phyloP scores from a whole-genome alignment of 1,139 yeast genomes.

The Yamadazyma diospyri region DNA sequence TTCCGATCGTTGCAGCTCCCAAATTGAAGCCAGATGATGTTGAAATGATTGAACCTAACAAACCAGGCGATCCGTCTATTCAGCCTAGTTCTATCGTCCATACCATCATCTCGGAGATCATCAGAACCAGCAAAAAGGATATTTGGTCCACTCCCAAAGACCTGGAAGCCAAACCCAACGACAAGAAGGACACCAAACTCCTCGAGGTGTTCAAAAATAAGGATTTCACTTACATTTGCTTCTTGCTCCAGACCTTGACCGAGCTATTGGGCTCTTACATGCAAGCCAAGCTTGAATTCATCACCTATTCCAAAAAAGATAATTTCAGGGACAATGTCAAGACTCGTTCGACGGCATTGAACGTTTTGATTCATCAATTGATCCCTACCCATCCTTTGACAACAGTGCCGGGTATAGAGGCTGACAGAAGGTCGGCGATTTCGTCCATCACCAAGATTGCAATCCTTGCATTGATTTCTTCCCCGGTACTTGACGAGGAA shows the following conservation, averaged over 20 bases:
- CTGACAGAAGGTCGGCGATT: slow-evolving; percentile 41
- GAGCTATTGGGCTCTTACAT: slow-evolving; percentile 79
- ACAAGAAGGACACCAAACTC: slow-evolving; percentile 19
- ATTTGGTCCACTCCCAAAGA: slow-evolving; percentile 39
- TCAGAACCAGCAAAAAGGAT: slow-evolving; percentile 51
- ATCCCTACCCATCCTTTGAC: slow-evolving; percentile 50
- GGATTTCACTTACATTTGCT: slow-evolving; percentile 63
- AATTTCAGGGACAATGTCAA: slow-evolving; percentile 25
- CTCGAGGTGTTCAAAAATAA: slow-evolving; percentile 35
- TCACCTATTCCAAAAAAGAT: slow-evolving; percentile 67
- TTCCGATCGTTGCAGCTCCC: slow-evolving; percentile 17
- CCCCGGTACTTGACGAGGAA: slow-evolving; percentile 39
- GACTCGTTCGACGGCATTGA: slow-evolving; percentile 75
- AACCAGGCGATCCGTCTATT: slow-evolving; percentile 13
- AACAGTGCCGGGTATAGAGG: slow-evolving; percentile 26
- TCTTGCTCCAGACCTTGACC: slow-evolving; percentile 61
- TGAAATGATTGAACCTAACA: slow-evolving; percentile 30
- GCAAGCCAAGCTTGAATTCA: slow-evolving; percentile 75
- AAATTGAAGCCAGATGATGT: slow-evolving; percentile 24
- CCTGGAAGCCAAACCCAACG: slow-evolving; percentile 11
- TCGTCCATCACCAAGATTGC: slow-evolving; percentile 52
- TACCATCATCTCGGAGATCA: slow-evolving; percentile 58
- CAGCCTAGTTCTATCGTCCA: slow-evolving; percentile 60
- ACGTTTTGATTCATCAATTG: slow-evolving; percentile 72
- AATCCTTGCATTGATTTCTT: slow-evolving; percentile 59